Conservation (phyloP, 108 stramenopile genomes). For the Mayamaea pseudoterrestris region DNA sequence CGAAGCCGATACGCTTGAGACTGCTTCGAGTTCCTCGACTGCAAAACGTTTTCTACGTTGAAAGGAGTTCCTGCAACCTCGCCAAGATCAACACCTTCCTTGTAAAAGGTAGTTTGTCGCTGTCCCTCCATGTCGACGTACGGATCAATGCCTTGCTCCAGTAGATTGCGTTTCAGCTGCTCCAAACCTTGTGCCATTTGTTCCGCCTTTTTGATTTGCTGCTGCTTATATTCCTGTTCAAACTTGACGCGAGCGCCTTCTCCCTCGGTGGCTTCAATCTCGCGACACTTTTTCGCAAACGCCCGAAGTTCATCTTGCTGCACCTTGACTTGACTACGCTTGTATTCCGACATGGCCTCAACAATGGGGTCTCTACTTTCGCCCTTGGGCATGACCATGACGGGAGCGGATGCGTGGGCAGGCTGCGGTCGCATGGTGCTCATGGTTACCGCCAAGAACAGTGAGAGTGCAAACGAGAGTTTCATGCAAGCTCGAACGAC, state of each 20-base stretch:
- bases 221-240: slow-evolving; percentile 43
- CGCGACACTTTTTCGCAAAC: slow-evolving; percentile 30
- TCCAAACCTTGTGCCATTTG: slow-evolving; percentile 24
- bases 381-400: slow-evolving; percentile 43
- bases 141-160: slow-evolving; percentile 62
- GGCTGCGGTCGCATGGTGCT: slow-evolving; percentile 8
- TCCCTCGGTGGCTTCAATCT: slow-evolving; percentile 48
- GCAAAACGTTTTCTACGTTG: slow-evolving; percentile 36
- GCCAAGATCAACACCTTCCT: slow-evolving; percentile 55
- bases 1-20: slow-evolving; percentile 14
- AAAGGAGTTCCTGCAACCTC: slow-evolving; percentile 45
- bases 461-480: too few species aligned
- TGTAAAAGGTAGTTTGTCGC: slow-evolving; percentile 35
- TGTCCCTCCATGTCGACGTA: slow-evolving; percentile 51
- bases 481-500: too few species aligned
- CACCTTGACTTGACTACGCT: slow-evolving; percentile 12
- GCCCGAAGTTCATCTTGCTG: slow-evolving; percentile 27
- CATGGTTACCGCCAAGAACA: too few species aligned
- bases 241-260: slow-evolving; percentile 39
- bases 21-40: slow-evolving; percentile 10
- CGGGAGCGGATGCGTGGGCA: slow-evolving; percentile 56
- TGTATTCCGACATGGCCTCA: slow-evolving; percentile 26
- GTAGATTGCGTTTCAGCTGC: slow-evolving; percentile 38
- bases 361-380: slow-evolving; percentile 41
- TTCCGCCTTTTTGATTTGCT: slow-evolving; percentile 19